These are phyloP conservation scores for Astrephomene gubernaculifera DNA, from an alignment of 139 green algal species.

Conservation along the genomic window DNA sequence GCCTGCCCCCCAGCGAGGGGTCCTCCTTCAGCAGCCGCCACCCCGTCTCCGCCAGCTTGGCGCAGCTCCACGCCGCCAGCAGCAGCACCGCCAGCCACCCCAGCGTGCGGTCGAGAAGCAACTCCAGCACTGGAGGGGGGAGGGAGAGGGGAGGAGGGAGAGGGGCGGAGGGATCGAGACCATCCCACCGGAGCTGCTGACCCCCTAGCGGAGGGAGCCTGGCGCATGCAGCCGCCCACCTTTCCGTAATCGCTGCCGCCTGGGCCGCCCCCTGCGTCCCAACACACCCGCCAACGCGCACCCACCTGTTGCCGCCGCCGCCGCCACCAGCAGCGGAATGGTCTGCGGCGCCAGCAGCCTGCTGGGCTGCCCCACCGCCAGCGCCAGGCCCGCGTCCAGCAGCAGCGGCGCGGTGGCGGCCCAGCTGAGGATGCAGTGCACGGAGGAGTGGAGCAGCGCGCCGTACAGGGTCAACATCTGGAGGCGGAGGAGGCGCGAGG, in stretches of 20 bases:
- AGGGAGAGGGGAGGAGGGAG: neutral
- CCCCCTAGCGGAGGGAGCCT: no score
- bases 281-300: neutral
- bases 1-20: constrained; percentile 29
- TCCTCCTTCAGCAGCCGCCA: constrained; percentile 45
- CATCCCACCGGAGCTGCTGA: no score
- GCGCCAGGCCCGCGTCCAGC: neutral
- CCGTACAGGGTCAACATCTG: constrained; percentile 43
- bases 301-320: neutral
- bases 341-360: constrained; percentile 25
- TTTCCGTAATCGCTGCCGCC: neutral
- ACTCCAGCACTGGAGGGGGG: constrained; percentile 4
- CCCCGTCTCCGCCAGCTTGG: constrained; percentile 34
- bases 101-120: constrained; percentile 1
- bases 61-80: constrained; percentile 25
- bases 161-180: neutral
- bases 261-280: neutral
- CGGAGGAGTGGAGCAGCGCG: constrained; percentile 40
- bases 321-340: constrained; percentile 24
- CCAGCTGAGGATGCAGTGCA: constrained; percentile 14
- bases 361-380: neutral
- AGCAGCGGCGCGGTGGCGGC: constrained; percentile 17
- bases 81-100: constrained; percentile 22
- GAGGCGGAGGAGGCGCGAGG: neutral
- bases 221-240: no score